Evolutionary conservation across 73 alveolate species (phyloP), one percentile per base, ranked within the genome.

Genomic region (Paramecium primaurelia): DNA sequence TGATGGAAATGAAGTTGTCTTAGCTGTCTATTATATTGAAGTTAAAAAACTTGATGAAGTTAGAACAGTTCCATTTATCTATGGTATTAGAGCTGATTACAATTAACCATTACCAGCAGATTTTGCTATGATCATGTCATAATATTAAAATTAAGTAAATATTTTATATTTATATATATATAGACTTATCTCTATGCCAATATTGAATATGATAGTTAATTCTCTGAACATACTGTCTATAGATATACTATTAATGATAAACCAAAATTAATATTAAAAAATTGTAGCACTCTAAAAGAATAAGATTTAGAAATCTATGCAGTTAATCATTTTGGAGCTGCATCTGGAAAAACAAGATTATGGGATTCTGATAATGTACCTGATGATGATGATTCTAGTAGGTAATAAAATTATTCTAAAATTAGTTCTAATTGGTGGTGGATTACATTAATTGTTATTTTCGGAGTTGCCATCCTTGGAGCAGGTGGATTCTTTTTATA

Each of bases 401-500:
- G 47, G 84, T 28, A 32, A 64, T 64, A 32, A 32, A 28, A 32
- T 12, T 28, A 64, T 64, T 28, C 26, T 14, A 36, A 38, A 20
- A 22, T 11, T 75, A 75, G 88, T 38, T 75, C 88, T 75, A 75
- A 75, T 3, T 75, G 88, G 88, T 75, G 88, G 88, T 75, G 88
- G 88, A 75, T 75, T 80, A 80, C 91, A 37, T 80, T 80, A 12
- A 45, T 80, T 8, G 77, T 80, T n/a, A 25, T 80, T 12, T 40
- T 40, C 20, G 91, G 91, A 40, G 91, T 80, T 11, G 77, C 51
- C 16, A 20, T 42, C 32, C 51, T 80, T 28, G 91, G 91, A 18
- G 91, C 4, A 25, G 44, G 22, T 10, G 91, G 91, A 44, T 80
- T 12, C 75, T 45, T 80, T 47, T 42, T 80, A 30, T 80, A 80